Conservation (phyloP, 495 filamentous ascomycete species). For the Aspergillus steynii region DNA sequence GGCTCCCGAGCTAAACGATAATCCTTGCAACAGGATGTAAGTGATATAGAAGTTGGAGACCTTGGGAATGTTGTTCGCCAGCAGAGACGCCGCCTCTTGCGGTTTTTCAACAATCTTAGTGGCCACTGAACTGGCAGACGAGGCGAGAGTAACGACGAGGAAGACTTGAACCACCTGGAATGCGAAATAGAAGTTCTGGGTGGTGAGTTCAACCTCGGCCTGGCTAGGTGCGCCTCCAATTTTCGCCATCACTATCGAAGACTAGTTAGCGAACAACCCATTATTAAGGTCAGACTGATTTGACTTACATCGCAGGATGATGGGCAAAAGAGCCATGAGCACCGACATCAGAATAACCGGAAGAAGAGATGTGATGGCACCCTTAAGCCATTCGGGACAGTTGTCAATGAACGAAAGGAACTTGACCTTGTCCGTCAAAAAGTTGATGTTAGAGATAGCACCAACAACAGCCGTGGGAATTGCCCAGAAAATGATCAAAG, state of each 20-base stretch:
- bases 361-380: constrained; percentile 82
- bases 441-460: constrained; percentile 80
- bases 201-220: constrained; percentile 78
- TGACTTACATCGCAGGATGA: constrained; percentile 73
- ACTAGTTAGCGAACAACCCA: constrained; percentile 4
- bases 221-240: constrained; percentile 75
- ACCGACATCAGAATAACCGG: constrained; percentile 77
- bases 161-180: constrained; percentile 98
- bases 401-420: constrained; percentile 74
- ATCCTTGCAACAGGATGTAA: constrained; percentile 91
- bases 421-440: constrained; percentile 57
- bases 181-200: constrained; percentile 89
- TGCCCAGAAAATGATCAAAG: constrained; percentile 87
- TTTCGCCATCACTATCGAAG: constrained; percentile 64
- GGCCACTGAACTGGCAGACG: constrained; percentile 59
- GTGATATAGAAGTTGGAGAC: constrained; percentile 93
- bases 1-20: constrained; percentile 75
- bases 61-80: constrained; percentile 74
- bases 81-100: constrained; percentile 54
- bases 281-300: constrained; percentile 3
- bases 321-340: constrained; percentile 87
- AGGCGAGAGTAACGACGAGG: constrained; percentile 78
- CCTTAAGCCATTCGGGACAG: constrained; percentile 70
- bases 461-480: constrained; percentile 89
- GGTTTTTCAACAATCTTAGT: constrained; percentile 66